Evolutionary conservation across 2,329 filamentous ascomycete genomes (phyloP).

Genomic region (Xylaria sp.): DNA sequence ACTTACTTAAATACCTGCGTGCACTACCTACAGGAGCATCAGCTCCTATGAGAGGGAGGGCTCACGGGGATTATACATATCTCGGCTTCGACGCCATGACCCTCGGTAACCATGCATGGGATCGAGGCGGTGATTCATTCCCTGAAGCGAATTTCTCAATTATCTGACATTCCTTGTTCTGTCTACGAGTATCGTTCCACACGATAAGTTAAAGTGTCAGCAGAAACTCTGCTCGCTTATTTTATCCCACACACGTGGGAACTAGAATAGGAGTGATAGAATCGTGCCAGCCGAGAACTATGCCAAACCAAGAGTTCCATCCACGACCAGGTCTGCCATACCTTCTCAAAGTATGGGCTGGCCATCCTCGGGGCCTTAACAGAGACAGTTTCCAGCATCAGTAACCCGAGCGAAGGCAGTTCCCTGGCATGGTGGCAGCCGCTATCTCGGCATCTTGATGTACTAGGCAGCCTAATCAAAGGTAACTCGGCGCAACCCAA

Average conservation of each 20-base stretch:
- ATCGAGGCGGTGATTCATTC: conserved; percentile 71
- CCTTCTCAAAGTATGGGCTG: conserved; percentile 69
- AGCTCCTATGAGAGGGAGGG: background rate
- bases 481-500: too few species aligned
- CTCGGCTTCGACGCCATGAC: conserved; percentile 76
- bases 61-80: conserved; percentile 44
- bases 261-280: background rate
- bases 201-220: conserved; percentile 64
- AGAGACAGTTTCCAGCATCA: conserved; percentile 67
- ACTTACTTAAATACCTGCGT: too few species aligned
- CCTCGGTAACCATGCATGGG: conserved; percentile 74
- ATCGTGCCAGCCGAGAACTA: background rate
- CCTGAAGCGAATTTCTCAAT: conserved; percentile 69
- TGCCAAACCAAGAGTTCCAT: background rate
- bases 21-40: background rate
- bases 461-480: too few species aligned
- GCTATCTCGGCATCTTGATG: conserved; percentile 65
- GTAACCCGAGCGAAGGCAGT: conserved; percentile 66
- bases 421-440: conserved; percentile 63
- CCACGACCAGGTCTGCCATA: conserved; percentile 72
- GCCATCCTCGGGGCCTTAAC: conserved; percentile 75
- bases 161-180: conserved; percentile 74
- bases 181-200: conserved; percentile 72
- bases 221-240: background rate
- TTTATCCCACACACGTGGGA: background rate